Evolutionary conservation across 202 grass and related monocot species (phyloP), one percentile per base, ranked within the genome.

Genomic region (Eragrostis tef): DNA sequence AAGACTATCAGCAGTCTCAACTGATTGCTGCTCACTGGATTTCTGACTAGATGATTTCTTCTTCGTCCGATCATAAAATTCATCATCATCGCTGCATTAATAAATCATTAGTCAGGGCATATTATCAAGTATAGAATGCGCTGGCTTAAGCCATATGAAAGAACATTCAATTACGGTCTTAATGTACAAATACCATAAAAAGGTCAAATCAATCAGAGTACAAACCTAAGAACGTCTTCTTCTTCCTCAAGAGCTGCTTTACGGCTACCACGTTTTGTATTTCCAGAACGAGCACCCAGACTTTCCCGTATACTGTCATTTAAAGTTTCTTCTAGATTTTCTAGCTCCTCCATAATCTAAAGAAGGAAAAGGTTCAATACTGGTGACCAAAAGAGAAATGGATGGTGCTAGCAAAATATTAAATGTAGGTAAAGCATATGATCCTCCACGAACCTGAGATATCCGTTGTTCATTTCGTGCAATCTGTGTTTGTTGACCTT

Each of bases 401-500:
- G 24, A 72, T 16, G 3, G 3, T 73, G 26, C 74, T 36, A 78
- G 63, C 60, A 76, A 53, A 85, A 53, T 46, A 60, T 84, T 21
- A 83, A 47, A 72, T 46, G 16, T 36, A 73, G 52, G 24, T 76
- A 39, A 53, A 79, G 50, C 11, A 52, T 78, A 66, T 51, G n/a
- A 87, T 22, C 47, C 75, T 24, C 11, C 82, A 82, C 11, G 78
- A 71, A 93, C 96, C 92, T 98, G 90, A 86, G 90, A 88, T 73
- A 90, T 95, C 69, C 92, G 91, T 88, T 93, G 90, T 80, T 98
- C 96, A 91, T 98, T 98, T 53, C 96, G 83, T 81, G 92, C 96
- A 89, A 98, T 98, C 71, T 98, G 92, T 83, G 96, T 98, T 93
- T 98, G 96, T 70, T 98, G 96, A 84, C 92, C 96, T 93, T 98